Base-by-base conservation (phyloP, 306 rosid genomes). In the Lotus japonicus region DNA sequence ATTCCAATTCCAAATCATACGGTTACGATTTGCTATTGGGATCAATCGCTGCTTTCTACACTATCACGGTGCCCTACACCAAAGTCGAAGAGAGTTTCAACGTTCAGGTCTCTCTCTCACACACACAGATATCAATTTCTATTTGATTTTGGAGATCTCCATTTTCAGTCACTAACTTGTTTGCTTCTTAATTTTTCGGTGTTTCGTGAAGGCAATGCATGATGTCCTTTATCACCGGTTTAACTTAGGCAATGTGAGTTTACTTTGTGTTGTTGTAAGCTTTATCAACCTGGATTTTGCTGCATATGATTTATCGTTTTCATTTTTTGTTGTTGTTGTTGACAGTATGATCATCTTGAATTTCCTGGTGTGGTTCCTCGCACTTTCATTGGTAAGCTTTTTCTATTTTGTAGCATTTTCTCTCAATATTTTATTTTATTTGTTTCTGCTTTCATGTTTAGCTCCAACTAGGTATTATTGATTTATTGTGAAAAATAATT, bases 71-170 rank as follows among this genome's bases (percentile, higher is more conserved):
- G 1, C 98, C 97, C 4, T 92, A 92, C 82, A 92, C 97, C 5
- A 89, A 92, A 84, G 98, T 92, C 35, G 98, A 92, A 74, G 97
- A 92, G 72, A 89, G 98, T 79, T 92, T 92, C 84, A 92, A 89
- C 17, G 79, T 92, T 82, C 98, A 88, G 91, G 96, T 88, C 21
- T 33, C 49, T 42, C 65, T 52, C 49, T 9, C 63, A 9, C n/a
- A 41, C n/a, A 2, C n/a, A 10, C 11, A 41, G 2, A 41, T 11
- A 0, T 38, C 9, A 38, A 9, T 7, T 38, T 38, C 11, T 1
- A 38, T 38, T 38, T 9, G 3, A 38, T 9, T 38, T 38, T 38
- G 1, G 11, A 7, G 13, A 21, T 41, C 12, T 44, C 8, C 54
- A 26, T 11, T 11, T 67, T 76, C 52, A 58, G 64, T 68, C n/a